These are phyloP conservation scores for Aurantiochytrium sp. DNA, from an alignment of 108 stramenopile genomes.

Conservation along the genomic window DNA sequence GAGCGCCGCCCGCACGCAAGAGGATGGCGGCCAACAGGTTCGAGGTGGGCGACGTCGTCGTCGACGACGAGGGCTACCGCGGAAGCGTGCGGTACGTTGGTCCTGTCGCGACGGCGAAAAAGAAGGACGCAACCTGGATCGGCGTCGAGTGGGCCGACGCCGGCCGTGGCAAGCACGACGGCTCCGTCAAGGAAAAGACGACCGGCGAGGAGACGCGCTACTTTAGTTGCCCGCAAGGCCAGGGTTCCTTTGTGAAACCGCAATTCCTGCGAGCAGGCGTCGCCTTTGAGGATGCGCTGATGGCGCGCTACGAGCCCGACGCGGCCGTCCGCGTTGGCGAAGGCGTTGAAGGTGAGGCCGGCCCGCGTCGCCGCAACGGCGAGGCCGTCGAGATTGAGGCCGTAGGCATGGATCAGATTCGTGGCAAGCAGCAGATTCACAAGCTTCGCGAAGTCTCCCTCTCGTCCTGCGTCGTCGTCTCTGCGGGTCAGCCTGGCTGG, in stretches of 20 bases:
- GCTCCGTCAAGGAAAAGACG: conserved; percentile 29
- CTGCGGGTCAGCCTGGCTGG: neutral
- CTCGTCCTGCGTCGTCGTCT: neutral
- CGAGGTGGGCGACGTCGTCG: conserved; percentile 10
- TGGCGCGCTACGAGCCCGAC: neutral
- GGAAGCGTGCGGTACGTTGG: conserved; percentile 52
- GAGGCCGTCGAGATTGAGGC: neutral
- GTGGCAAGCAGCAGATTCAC: neutral
- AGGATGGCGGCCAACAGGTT: neutral
- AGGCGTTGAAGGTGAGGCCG: neutral
- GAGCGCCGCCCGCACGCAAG: too few relatives aligned
- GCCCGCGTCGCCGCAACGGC: neutral
- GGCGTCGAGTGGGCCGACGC: conserved; percentile 48
- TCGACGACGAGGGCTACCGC: conserved; percentile 41
- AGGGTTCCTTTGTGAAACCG: conserved; percentile 48
- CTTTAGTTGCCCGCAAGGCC: conserved; percentile 35
- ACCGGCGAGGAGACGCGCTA: conserved; percentile 27
- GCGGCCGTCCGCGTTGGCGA: neutral
- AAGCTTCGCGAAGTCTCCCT: neutral
- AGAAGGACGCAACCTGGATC: conserved; percentile 33
- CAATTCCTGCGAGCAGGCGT: neutral
- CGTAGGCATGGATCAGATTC: neutral
- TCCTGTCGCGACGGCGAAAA: conserved; percentile 47
- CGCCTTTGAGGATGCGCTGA: neutral
- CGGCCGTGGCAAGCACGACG: conserved; percentile 49